A percentile compares a stretch with the other conserved stretches of the same genome.
phyloP scores from a whole-genome alignment of 2,329 filamentous ascomycete genomes.

The Botryotinia calthae region DNA sequence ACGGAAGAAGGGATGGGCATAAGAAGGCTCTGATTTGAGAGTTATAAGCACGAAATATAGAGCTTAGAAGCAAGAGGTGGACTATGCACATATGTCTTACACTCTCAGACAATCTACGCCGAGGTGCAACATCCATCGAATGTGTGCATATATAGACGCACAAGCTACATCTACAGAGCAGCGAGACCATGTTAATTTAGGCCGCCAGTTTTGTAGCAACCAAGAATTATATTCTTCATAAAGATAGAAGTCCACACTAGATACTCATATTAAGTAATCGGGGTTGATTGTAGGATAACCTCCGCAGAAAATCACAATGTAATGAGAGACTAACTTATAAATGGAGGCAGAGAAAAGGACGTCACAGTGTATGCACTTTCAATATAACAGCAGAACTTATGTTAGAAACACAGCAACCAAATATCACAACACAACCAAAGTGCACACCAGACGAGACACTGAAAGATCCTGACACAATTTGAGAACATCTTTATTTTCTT shows the following conservation, averaged over 20 bases:
- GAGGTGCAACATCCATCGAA: not conserved
- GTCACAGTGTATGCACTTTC: not conserved
- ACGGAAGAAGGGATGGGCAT: not conserved
- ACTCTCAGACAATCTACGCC: not conserved
- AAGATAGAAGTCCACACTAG: not conserved
- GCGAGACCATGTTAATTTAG: not conserved
- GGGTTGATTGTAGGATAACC: not conserved
- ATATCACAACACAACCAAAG: not conserved
- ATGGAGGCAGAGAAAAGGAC: not conserved
- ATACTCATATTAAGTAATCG: not conserved
- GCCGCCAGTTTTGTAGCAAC: not conserved
- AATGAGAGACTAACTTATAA: not conserved
- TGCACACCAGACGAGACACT: not conserved
- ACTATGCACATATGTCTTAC: not conserved
- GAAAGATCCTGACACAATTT: not conserved
- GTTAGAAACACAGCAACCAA: conserved; percentile 12
- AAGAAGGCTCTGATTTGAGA: not conserved
- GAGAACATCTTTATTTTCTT: conserved; percentile 14
- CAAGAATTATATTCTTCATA: not conserved
- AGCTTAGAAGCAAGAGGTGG: not conserved
- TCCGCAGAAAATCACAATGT: not conserved
- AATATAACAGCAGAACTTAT: not conserved
- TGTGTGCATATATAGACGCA: not conserved
- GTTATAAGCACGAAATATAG: not conserved
- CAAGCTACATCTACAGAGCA: not conserved